phyloP scores from a whole-genome alignment of 2,329 filamentous ascomycete genomes.

The Leptographium galeiforme region DNA sequence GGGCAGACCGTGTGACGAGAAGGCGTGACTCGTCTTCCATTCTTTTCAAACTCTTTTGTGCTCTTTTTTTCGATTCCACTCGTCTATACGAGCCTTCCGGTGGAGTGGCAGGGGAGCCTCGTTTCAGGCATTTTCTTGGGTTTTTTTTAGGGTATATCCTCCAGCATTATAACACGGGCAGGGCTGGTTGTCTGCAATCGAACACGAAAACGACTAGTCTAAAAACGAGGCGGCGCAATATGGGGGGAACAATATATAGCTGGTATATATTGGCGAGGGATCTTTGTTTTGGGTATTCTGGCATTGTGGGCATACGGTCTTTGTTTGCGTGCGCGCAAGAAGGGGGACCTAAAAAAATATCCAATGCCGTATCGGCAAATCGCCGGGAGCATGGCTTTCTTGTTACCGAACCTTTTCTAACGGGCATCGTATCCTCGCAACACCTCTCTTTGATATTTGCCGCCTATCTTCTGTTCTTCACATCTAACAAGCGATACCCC shows the following conservation, averaged over 20 bases:
- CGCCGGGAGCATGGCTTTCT: no score
- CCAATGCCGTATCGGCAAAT: neutral
- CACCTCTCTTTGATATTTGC: no score
- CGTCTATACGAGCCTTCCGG: neutral
- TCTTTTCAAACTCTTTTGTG: neutral
- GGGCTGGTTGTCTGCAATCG: neutral
- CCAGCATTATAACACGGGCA: no score
- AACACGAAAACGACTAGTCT: neutral
- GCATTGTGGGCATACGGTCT: neutral
- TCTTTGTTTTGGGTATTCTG: neutral
- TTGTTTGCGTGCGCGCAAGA: neutral
- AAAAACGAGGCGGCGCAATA: neutral
- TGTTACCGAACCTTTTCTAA: neutral
- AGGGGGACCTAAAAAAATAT: neutral
- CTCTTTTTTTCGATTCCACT: neutral
- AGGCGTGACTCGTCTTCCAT: neutral
- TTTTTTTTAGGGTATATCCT: neutral
- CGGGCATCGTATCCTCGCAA: no score
- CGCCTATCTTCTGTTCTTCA: no score
- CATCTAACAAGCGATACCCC: no score
- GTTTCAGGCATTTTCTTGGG: neutral
- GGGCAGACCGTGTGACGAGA: slow-evolving; percentile 10
- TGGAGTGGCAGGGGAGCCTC: neutral
- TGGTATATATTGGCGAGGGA: neutral
- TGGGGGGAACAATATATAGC: neutral